A percentile compares a stretch with the other conserved stretches of the same genome.
These are phyloP conservation scores for Friedmanniomyces simplex DNA, from an alignment of 495 filamentous ascomycete genomes.

Conservation along the genomic window DNA sequence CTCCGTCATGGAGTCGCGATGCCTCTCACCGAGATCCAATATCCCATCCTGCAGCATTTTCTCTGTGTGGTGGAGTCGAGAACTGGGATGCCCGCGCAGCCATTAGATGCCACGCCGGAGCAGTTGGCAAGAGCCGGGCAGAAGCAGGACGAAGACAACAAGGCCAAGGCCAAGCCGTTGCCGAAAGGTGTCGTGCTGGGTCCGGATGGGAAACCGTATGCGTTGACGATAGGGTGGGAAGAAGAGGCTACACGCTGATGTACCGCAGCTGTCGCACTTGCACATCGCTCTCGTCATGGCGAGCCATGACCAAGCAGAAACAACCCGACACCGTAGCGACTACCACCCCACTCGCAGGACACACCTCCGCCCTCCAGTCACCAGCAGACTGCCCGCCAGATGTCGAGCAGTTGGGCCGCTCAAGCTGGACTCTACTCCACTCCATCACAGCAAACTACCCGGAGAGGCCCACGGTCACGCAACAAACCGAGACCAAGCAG, in stretches of 20 bases:
- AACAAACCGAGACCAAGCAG: conserved; percentile 63
- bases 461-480: conserved; percentile 43
- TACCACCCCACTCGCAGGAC: conserved; percentile 12
- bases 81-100: conserved; percentile 25
- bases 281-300: conserved; percentile 63
- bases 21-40: conserved; percentile 16
- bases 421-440: conserved; percentile 88
- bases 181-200: conserved; percentile 80
- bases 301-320: conserved; percentile 52
- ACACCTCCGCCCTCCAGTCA: conserved; percentile 19
- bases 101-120: conserved; percentile 19
- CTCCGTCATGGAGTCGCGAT: neutral
- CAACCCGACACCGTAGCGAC: conserved; percentile 18
- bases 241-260: conserved; percentile 17
- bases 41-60: conserved; percentile 23
- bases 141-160: conserved; percentile 17
- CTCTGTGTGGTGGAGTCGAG: conserved; percentile 19
- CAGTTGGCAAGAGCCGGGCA: conserved; percentile 7
- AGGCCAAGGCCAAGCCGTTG: conserved; percentile 34
- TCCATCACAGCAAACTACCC: conserved; percentile 84
- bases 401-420: conserved; percentile 72
- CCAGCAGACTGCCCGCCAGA: conserved; percentile 52
- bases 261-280: conserved; percentile 72
- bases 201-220: conserved; percentile 94
- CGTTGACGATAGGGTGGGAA: conserved; percentile 1